Conservation (phyloP, 108 stramenopile species). For the Thalassiosira profunda region DNA sequence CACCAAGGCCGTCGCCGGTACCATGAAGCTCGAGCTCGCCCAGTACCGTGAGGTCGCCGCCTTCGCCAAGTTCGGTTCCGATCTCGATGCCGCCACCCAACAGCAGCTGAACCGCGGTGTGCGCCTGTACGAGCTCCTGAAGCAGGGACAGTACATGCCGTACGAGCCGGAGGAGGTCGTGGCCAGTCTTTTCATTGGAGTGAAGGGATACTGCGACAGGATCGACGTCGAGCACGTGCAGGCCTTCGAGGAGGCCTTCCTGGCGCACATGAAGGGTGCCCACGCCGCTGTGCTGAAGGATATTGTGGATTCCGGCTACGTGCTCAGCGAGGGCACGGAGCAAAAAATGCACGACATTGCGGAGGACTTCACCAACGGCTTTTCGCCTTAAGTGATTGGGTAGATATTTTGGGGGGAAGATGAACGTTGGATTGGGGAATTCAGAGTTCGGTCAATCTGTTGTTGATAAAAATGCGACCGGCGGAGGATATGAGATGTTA, state of each 20-base stretch:
- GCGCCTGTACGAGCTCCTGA: constrained; percentile 99
- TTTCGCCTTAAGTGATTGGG: constrained; percentile 58
- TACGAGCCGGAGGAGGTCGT: constrained; percentile 99
- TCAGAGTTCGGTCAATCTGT: not conserved
- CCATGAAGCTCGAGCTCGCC: constrained; percentile 99
- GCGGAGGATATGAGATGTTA: not conserved
- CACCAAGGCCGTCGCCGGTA: constrained; percentile 99
- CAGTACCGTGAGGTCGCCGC: constrained; percentile 99
- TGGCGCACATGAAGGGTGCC: constrained; percentile 93
- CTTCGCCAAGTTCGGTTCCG: constrained; percentile 99
- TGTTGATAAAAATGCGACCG: not conserved
- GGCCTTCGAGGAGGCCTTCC: constrained; percentile 96
- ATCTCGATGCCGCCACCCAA: constrained; percentile 99
- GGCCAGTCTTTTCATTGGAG: constrained; percentile 97
- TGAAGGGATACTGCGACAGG: constrained; percentile 99
- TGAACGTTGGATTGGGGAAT: not conserved
- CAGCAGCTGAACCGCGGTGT: constrained; percentile 99
- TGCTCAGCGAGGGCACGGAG: constrained; percentile 81
- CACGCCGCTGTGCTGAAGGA: constrained; percentile 90
- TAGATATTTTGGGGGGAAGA: not conserved
- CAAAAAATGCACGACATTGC: constrained; percentile 91
- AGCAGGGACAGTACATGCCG: constrained; percentile 99
- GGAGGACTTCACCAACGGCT: constrained; percentile 96
- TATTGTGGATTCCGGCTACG: constrained; percentile 91
- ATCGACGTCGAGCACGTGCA: constrained; percentile 97